phyloP scores from a whole-genome alignment of 2,329 filamentous ascomycete species.

The Colletotrichum sp. region DNA sequence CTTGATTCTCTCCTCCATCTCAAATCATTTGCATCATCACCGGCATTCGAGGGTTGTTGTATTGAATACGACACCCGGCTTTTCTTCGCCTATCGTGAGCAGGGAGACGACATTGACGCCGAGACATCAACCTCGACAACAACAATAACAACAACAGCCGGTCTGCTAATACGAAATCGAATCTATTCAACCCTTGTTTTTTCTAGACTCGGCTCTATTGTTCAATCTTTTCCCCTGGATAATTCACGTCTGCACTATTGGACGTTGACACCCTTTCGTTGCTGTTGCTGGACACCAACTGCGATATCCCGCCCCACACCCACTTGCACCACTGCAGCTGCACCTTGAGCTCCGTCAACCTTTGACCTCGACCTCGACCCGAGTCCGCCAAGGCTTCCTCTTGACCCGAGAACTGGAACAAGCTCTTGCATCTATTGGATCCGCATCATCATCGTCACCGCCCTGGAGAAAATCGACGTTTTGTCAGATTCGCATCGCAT shows the following conservation, averaged over 20 bases:
- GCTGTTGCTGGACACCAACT: background rate
- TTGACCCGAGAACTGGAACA: background rate
- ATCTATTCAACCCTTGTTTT: background rate
- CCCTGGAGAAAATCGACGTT: background rate
- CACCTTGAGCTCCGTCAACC: background rate
- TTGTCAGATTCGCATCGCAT: background rate
- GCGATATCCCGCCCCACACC: background rate
- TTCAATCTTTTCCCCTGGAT: background rate
- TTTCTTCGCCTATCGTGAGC: background rate
- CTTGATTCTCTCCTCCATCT: background rate
- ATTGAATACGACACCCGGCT: constrained; percentile 15
- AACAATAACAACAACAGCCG: constrained; percentile 3
- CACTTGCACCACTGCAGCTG: background rate
- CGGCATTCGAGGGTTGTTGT: constrained; percentile 15
- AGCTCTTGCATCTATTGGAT: constrained; percentile 4
- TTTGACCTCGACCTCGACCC: background rate
- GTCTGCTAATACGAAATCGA: constrained; percentile 6
- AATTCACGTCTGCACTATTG: background rate
- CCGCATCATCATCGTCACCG: background rate
- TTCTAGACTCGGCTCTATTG: background rate
- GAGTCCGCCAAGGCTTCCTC: background rate
- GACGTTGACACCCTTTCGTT: background rate
- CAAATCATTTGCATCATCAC: constrained; percentile 9
- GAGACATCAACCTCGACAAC: background rate
- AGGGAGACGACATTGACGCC: background rate